phyloP scores from a whole-genome alignment of 2,329 filamentous ascomycete genomes.

The Aspergillus floridensis region DNA sequence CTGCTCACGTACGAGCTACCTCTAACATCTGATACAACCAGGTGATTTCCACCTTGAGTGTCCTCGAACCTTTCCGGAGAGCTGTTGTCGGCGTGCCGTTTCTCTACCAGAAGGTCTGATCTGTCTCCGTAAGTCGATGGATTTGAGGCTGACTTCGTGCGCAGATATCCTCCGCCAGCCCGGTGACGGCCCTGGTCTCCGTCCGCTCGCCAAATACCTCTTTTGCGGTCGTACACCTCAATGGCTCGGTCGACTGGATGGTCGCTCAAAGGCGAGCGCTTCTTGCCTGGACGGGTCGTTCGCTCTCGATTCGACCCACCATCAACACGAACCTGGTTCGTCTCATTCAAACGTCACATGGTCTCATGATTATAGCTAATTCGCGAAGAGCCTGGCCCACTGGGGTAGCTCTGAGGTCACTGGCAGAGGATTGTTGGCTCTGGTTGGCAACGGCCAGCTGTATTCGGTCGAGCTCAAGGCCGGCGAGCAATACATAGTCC shows the following conservation, averaged over 20 bases:
- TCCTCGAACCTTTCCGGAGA: conserved; percentile 80
- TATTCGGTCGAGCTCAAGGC: conserved; percentile 78
- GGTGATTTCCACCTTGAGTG: conserved; percentile 83
- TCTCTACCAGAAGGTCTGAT: conserved; percentile 70
- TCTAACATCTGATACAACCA: conserved; percentile 36
- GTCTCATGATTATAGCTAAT: conserved; percentile 34
- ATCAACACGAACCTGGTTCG: conserved; percentile 68
- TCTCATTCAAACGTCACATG: not conserved
- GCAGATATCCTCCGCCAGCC: conserved; percentile 78
- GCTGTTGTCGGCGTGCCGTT: conserved; percentile 84
- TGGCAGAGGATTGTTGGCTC: conserved; percentile 78
- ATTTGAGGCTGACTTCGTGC: conserved; percentile 6
- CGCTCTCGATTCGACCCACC: conserved; percentile 70
- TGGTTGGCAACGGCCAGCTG: conserved; percentile 83
- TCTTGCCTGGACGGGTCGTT: conserved; percentile 95
- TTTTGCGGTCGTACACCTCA: conserved; percentile 81
- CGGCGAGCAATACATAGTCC: conserved; percentile 86
- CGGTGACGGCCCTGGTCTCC: conserved; percentile 82
- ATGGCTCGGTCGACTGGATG: conserved; percentile 95
- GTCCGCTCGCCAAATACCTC: conserved; percentile 84
- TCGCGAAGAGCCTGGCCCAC: conserved; percentile 64
- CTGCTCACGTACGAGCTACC: not conserved
- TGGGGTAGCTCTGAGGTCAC: conserved; percentile 91
- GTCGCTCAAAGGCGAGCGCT: conserved; percentile 81
- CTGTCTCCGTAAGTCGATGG: not conserved